These are phyloP conservation scores for Entomortierella lignicola DNA, from an alignment of 192 early-diverging fungal species.

Conservation along the genomic window DNA sequence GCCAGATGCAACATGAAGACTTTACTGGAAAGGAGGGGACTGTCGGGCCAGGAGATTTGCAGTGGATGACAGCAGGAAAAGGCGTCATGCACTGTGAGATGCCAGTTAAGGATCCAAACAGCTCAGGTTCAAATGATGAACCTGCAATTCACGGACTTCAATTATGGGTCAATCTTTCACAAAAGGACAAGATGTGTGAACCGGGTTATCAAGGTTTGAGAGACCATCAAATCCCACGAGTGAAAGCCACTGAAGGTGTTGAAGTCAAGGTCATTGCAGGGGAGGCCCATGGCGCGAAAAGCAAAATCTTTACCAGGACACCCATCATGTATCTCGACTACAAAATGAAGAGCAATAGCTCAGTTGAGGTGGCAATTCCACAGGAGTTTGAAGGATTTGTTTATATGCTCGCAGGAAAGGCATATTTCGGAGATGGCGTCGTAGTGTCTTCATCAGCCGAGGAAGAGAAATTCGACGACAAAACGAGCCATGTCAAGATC, in stretches of 20 bases:
- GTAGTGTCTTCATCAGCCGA: slow-evolving; percentile 55
- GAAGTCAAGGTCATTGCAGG: slow-evolving; percentile 90
- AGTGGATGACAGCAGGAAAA: slow-evolving; percentile 85
- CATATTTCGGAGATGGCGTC: slow-evolving; percentile 60
- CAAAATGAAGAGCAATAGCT: slow-evolving; percentile 67
- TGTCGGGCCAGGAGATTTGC: slow-evolving; percentile 73
- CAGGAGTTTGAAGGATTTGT: slow-evolving; percentile 67
- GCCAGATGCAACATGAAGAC: slow-evolving; percentile 80
- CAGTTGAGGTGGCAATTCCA: slow-evolving; percentile 67
- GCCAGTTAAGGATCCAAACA: slow-evolving; percentile 58
- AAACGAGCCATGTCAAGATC: slow-evolving; percentile 32
- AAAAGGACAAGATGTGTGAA: slow-evolving; percentile 75
- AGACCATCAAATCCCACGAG: slow-evolving; percentile 72
- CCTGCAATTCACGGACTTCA: slow-evolving; percentile 65
- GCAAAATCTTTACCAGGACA: slow-evolving; percentile 77
- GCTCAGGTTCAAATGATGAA: slow-evolving; percentile 43
- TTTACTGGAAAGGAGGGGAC: slow-evolving; percentile 78
- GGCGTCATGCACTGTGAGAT: slow-evolving; percentile 84
- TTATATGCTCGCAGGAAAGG: slow-evolving; percentile 69
- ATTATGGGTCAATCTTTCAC: slow-evolving; percentile 83
- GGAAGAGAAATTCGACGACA: slow-evolving; percentile 14
- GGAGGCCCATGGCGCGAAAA: slow-evolving; percentile 75
- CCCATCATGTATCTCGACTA: slow-evolving; percentile 88
- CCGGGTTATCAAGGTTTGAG: slow-evolving; percentile 81
- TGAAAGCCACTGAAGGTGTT: slow-evolving; percentile 60